Evolutionary conservation across 2,329 filamentous ascomycete genomes (phyloP).

Genomic region (Phyllosticta citribraziliensis): DNA sequence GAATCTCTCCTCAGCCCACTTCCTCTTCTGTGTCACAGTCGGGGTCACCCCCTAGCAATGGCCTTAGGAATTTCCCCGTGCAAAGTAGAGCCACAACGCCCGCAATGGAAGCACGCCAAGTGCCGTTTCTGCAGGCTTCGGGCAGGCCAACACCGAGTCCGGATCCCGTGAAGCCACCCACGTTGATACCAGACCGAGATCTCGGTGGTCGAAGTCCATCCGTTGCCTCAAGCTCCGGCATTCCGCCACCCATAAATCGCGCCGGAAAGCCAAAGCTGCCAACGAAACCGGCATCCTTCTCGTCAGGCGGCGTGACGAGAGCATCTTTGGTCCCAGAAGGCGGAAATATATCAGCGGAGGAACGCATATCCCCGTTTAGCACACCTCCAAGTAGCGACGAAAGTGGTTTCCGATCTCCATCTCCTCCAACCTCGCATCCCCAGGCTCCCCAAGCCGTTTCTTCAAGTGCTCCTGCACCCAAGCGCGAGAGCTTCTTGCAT

Average conservation of each 20-base stretch:
- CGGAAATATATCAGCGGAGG: constrained; percentile 32
- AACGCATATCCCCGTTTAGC: constrained; percentile 65
- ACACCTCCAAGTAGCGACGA: constrained; percentile 71
- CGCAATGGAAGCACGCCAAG: constrained; percentile 29
- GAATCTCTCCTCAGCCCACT: constrained; percentile 14
- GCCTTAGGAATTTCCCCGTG: constrained; percentile 24
- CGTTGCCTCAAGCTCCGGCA: constrained; percentile 22
- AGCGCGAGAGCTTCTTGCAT: constrained; percentile 22
- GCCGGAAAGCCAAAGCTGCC: constrained; percentile 65
- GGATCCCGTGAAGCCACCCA: constrained; percentile 20
- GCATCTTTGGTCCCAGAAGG: constrained; percentile 28
- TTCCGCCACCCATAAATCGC: constrained; percentile 68
- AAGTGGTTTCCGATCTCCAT: constrained; percentile 25
- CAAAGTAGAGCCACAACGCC: constrained; percentile 34
- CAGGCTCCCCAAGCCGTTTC: constrained; percentile 10
- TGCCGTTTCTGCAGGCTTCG: constrained; percentile 22
- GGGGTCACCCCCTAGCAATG: constrained; percentile 13
- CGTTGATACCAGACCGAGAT: background rate
- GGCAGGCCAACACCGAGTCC: constrained; percentile 12
- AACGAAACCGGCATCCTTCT: constrained; percentile 32
- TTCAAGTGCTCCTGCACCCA: constrained; percentile 10
- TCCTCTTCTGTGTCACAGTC: constrained; percentile 13
- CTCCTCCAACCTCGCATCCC: background rate
- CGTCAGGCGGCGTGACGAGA: constrained; percentile 15
- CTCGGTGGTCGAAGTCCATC: constrained; percentile 1